These are phyloP conservation scores for Exserohilum rostratum DNA, from an alignment of 2,329 filamentous ascomycete species.

Conservation along the genomic window DNA sequence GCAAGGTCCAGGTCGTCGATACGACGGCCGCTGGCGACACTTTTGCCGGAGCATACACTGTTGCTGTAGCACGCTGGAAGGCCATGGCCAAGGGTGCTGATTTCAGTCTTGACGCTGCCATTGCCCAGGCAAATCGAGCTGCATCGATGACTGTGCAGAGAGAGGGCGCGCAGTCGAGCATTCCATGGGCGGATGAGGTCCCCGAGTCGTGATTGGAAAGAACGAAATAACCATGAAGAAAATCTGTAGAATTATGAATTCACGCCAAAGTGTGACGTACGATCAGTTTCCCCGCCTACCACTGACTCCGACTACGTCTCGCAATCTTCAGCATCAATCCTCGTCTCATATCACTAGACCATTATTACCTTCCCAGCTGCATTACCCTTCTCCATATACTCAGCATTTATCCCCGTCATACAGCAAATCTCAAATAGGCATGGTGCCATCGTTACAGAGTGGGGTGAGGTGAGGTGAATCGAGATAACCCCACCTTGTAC, in stretches of 20 bases:
- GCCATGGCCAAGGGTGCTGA: conserved; percentile 49
- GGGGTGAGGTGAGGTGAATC: no score
- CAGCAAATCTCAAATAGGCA: no score
- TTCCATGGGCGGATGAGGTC: conserved; percentile 68
- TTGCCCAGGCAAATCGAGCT: conserved; percentile 65
- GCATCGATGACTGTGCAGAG: conserved; percentile 71
- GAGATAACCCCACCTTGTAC: no score
- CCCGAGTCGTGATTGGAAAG: conserved; percentile 21
- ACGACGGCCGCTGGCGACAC: conserved; percentile 95
- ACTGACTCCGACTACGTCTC: not conserved
- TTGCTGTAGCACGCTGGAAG: conserved; percentile 66
- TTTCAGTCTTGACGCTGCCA: conserved; percentile 62
- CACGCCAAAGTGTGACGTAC: not conserved
- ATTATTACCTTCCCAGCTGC: no score
- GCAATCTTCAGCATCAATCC: no score
- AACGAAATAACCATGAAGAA: no score
- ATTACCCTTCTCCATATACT: no score
- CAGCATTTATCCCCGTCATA: no score
- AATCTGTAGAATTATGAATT: not conserved
- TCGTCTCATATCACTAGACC: no score
- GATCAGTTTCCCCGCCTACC: not conserved
- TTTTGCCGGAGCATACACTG: conserved; percentile 86
- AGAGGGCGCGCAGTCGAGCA: conserved; percentile 68
- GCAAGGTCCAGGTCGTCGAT: conserved; percentile 80
- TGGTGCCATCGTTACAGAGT: no score